Evolutionary conservation across 2,329 filamentous ascomycete genomes (phyloP).

Genomic region (Diaporthe ilicicola): DNA sequence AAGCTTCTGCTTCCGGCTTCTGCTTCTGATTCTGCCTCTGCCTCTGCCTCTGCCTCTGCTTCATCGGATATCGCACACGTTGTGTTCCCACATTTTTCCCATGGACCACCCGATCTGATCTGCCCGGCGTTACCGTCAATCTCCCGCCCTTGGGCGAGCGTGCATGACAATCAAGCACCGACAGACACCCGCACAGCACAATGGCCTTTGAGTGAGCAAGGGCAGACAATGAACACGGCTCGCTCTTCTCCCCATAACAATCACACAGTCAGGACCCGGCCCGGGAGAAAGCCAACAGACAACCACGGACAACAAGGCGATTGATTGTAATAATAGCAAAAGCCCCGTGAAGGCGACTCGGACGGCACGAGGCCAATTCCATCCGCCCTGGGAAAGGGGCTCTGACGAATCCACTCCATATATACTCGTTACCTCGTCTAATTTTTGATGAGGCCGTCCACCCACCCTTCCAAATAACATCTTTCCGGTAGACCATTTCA

Average conservation of each 20-base stretch:
- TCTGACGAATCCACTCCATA: conserved; percentile 22
- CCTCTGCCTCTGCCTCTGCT: not conserved
- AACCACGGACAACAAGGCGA: conserved; percentile 1
- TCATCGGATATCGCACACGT: conserved; percentile 5
- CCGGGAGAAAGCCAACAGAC: not conserved
- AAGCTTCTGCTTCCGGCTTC: conserved; percentile 15
- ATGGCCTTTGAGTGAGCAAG: not conserved
- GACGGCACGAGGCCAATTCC: conserved; percentile 19
- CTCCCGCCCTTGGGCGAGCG: conserved; percentile 18
- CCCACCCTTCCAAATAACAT: conserved; percentile 19
- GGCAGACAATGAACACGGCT: conserved; percentile 14
- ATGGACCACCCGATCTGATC: conserved; percentile 9
- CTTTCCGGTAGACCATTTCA: not conserved
- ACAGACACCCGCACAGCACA: not conserved
- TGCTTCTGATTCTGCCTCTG: not conserved
- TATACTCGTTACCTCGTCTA: conserved; percentile 24
- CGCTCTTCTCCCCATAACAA: not conserved
- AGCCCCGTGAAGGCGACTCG: conserved; percentile 11
- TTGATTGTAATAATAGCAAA: conserved; percentile 7
- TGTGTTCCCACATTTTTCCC: conserved; percentile 4
- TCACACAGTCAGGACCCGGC: not conserved
- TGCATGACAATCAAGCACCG: conserved; percentile 4
- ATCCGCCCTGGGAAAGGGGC: conserved; percentile 16
- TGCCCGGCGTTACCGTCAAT: conserved; percentile 19
- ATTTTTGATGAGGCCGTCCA: conserved; percentile 17